Percentiles rank a stretch among this genome's conserved stretches.
Evolutionary conservation across 164 flowering plant species (phyloP).

Genomic region (Vitis cinerea): DNA sequence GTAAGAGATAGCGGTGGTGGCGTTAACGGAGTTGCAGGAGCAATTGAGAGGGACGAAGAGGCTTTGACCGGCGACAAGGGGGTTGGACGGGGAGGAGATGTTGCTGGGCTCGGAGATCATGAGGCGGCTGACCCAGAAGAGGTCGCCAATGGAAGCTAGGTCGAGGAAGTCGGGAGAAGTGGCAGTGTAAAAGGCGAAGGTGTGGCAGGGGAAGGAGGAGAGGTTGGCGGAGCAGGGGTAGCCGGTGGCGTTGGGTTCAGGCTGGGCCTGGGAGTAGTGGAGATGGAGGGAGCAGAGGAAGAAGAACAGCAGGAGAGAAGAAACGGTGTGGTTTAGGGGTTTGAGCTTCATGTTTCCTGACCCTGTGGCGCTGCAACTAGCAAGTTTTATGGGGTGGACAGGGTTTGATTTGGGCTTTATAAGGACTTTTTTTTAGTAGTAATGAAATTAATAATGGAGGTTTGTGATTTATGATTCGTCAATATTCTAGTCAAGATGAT

Average conservation of each 20-base stretch:
- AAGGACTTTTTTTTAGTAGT: too few species aligned
- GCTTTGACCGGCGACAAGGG: conserved; percentile 51
- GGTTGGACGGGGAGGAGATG: conserved; percentile 49
- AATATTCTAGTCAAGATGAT: too few species aligned
- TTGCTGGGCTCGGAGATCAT: conserved; percentile 70
- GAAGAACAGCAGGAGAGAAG: conserved; percentile 17
- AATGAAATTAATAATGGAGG: too few species aligned
- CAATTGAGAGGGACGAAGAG: conserved; percentile 77
- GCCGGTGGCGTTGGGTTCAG: conserved; percentile 42
- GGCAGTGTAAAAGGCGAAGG: conserved; percentile 66
- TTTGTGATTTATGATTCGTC: too few species aligned
- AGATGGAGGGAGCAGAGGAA: conserved; percentile 11
- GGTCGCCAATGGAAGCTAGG: conserved; percentile 68
- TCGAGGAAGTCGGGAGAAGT: conserved; percentile 51
- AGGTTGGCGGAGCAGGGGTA: conserved; percentile 51
- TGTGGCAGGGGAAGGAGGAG: conserved; percentile 51
- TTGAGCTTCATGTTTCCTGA: background rate
- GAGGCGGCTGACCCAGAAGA: conserved; percentile 66
- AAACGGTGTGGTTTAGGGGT: background rate
- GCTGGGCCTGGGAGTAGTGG: conserved; percentile 6
- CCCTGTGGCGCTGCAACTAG: background rate
- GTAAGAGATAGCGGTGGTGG: conserved; percentile 36
- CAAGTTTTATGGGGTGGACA: too few species aligned
- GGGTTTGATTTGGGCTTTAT: too few species aligned
- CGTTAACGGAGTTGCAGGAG: conserved; percentile 46